These are phyloP conservation scores for Suillus paluster DNA, from an alignment of 768 basidiomycete genomes.

Conservation along the genomic window DNA sequence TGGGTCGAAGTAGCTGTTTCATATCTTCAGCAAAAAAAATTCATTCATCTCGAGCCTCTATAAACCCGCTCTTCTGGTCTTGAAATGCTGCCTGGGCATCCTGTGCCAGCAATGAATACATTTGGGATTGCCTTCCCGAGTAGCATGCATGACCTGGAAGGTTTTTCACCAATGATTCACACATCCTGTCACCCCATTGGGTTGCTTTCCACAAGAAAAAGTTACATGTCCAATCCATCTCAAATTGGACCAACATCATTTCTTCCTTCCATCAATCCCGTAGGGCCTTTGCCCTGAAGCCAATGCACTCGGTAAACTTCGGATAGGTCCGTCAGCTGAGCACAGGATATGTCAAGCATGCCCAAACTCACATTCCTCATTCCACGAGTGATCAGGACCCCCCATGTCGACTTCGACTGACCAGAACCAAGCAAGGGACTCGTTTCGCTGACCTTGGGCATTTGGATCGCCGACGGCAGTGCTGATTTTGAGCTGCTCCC, in stretches of 20 bases:
- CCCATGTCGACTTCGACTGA: not conserved
- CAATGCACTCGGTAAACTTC: slow-evolving; percentile 13
- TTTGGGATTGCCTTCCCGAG: not conserved
- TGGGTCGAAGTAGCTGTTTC: too few species aligned
- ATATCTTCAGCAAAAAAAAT: too few species aligned
- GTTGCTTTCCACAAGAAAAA: not conserved
- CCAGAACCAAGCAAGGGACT: too few species aligned
- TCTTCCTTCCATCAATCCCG: slow-evolving; percentile 10
- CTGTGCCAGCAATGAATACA: not conserved
- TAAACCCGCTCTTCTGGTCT: not conserved
- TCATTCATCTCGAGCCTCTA: not conserved
- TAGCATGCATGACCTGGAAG: not conserved
- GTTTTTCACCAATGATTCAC: not conserved
- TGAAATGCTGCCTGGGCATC: not conserved
- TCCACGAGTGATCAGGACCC: not conserved
- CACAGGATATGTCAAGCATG: not conserved
- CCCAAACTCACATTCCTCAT: not conserved
- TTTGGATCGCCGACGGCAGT: slow-evolving; percentile 4
- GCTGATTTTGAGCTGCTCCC: slow-evolving; percentile 5
- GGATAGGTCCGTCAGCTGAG: not conserved
- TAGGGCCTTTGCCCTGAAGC: slow-evolving; percentile 9
- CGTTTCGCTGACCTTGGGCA: too few species aligned
- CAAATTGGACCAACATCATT: not conserved
- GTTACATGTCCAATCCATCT: not conserved
- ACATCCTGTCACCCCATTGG: not conserved